Conservation (phyloP, 257 asterid species). For the Echites panduratus region DNA sequence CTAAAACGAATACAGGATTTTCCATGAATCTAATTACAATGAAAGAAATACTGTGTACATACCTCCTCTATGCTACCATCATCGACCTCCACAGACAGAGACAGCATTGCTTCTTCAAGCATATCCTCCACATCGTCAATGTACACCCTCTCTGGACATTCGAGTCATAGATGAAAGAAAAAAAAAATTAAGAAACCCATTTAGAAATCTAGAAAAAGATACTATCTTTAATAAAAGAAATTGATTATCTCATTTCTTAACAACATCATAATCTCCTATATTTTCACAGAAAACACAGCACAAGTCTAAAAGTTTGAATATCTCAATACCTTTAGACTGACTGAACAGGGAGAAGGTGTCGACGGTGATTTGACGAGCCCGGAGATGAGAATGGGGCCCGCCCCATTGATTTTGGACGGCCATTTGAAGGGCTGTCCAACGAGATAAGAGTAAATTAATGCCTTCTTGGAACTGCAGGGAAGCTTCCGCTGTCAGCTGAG, state of each 20-base stretch:
- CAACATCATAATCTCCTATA: not conserved
- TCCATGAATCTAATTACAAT: not conserved
- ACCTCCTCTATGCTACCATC: conserved; percentile 86
- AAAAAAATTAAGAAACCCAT: not conserved
- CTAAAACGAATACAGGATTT: not conserved
- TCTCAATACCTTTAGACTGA: conserved; percentile 47
- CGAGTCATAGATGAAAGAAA: not conserved
- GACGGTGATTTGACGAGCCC: conserved; percentile 36
- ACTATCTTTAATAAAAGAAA: not conserved
- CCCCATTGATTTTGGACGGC: conserved; percentile 73
- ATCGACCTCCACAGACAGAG: conserved; percentile 44
- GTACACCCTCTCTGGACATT: conserved; percentile 40
- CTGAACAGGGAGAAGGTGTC: conserved; percentile 37
- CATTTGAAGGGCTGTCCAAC: conserved; percentile 72
- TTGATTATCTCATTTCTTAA: not conserved
- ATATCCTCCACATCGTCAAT: conserved; percentile 64
- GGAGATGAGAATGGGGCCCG: conserved; percentile 49
- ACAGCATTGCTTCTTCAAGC: conserved; percentile 60
- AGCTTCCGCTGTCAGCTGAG: conserved; percentile 50
- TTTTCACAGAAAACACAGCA: not conserved
- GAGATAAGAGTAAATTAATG: conserved; percentile 39
- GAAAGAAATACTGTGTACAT: not conserved
- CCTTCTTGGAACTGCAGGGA: conserved; percentile 50
- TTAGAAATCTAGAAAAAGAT: not conserved
- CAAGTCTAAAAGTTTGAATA: too few relatives aligned